Base-by-base conservation (phyloP, 2,329 filamentous ascomycete genomes). In the Zymoseptoria crescenta region DNA sequence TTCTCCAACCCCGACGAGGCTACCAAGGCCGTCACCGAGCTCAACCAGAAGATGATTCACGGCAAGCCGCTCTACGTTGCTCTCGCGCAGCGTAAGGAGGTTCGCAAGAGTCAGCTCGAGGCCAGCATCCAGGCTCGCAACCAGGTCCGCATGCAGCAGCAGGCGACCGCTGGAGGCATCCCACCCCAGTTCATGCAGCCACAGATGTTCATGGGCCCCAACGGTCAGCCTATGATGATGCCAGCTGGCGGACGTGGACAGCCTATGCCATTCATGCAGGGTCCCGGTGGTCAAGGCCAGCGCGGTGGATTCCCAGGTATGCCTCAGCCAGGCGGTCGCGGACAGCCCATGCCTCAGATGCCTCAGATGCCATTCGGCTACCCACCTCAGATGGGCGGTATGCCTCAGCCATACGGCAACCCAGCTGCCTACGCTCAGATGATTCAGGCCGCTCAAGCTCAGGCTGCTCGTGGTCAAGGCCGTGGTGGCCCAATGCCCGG, bases 41-140 rank as follows among this genome's bases (percentile, higher is more conserved):
- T 97, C 91, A 99, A 99, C 83, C 93, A 97, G 83, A 91, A 94
- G 77, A 99, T 99, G 94, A 83, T 97, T 68, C 88, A 92, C 76
- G 85, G 84, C 80, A 99, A 99, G 86, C 94, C 94, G 59, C 83
- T 99, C 62, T 99, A 99, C 74, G 94, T 99, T 71, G 94, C 94
- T 70, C 85, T 99, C 66, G 94, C 94, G 65, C 94, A 99, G 83
- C 93, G 94, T 80, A 99, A 99, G 86, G 94, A 99, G 79, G 93
- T 99, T 72, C 92, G 94, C 79, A 96, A 96, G 86, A 96, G 87
- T 81, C 94, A 97, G 74, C 90, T 99, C 69, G 94, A 99, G 83
- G 93, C 93, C 71, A 96, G 91, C 79, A 99, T 99, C 77, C 94
- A 97, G 81, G 93, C 94, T 76, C 91, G 94, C 77, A 97, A 97